These are phyloP conservation scores for Penicillium diatomitis DNA, from an alignment of 495 filamentous ascomycete genomes.

Conservation along the genomic window DNA sequence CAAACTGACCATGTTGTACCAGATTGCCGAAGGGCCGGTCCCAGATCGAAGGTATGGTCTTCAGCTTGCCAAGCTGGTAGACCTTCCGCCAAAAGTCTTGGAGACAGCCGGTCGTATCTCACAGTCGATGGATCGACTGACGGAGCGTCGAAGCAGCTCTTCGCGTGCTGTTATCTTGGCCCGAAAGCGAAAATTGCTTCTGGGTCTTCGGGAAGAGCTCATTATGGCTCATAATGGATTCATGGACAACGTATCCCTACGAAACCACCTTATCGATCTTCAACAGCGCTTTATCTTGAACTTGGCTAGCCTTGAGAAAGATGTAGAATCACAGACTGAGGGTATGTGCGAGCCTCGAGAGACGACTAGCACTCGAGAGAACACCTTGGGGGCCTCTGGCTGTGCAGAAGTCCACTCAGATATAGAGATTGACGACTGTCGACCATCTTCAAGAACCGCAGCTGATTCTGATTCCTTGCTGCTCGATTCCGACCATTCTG, in stretches of 20 bases:
- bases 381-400: no score
- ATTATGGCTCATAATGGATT: conserved; percentile 56
- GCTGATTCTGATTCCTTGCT: background rate
- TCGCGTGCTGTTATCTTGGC: conserved; percentile 47
- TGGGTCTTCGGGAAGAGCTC: conserved; percentile 68
- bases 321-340: conserved; percentile 10
- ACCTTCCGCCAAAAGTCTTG: conserved; percentile 59
- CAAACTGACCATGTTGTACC: conserved; percentile 80
- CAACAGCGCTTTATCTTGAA: conserved; percentile 67
- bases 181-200: conserved; percentile 59
- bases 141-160: conserved; percentile 45
- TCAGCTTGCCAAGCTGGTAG: conserved; percentile 63
- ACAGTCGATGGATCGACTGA: conserved; percentile 44
- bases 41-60: conserved; percentile 69
- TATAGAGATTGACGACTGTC: no score
- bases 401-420: no score
- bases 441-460: no score
- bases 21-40: conserved; percentile 59
- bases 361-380: no score
- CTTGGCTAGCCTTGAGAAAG: conserved; percentile 55
- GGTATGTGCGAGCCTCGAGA: no score
- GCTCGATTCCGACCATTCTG: conserved; percentile 3
- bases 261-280: conserved; percentile 56
- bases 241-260: conserved; percentile 56
- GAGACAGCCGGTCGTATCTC: conserved; percentile 59